Base-by-base conservation (phyloP, 2,329 filamentous ascomycete species). In the Alternaria arbusti region DNA sequence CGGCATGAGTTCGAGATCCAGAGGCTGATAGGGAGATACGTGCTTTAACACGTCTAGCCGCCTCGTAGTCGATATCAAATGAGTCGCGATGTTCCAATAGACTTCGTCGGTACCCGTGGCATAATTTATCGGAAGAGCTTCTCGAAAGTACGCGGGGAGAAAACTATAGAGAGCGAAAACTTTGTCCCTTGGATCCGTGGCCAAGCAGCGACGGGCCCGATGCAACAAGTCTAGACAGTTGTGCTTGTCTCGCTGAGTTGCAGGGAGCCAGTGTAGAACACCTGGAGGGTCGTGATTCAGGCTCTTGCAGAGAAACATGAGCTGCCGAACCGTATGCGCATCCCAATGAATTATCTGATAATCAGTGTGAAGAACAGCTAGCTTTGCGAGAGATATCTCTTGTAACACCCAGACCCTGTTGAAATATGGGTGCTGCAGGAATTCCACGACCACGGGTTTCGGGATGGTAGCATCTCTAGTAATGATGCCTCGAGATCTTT, bases 401-500 rank as follows among this genome's bases (percentile, higher is more conserved):
- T 49, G 23, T 8, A 49, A 4, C 10, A 49, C 8, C 46, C 46
- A 49, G 6, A 28, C 25, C 23, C 46, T n/a, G 11, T 49, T 49
- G 13, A 28, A 28, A 2, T 49, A 49, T 7, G 23, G 46, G 11
- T 49, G 46, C 6, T 49, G 15, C 15, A 49, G 10, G 3, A 49
- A 17, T 0, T 28, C n/a, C 8, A 5, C 2, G 1, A 36, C 2
- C 32, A 8, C 4, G 1, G 15, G 9, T 15, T 9, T 4, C 15
- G 9, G 7, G 32, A 36, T n/a, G 7, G 1, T 1, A 8, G 7
- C 4, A 36, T 15, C 13, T 4, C 4, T 15, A 15, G 15, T 8
- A 15, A 40, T n/a, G 4, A 40, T 40, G 32, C 32, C 32, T 40
- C 2, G 32, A n/a, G 15, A n/a, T 40, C 15, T 15, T n/a, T n/a